Base-by-base conservation (phyloP, 192 early-diverging fungal species). In the Backusella macrospora region DNA sequence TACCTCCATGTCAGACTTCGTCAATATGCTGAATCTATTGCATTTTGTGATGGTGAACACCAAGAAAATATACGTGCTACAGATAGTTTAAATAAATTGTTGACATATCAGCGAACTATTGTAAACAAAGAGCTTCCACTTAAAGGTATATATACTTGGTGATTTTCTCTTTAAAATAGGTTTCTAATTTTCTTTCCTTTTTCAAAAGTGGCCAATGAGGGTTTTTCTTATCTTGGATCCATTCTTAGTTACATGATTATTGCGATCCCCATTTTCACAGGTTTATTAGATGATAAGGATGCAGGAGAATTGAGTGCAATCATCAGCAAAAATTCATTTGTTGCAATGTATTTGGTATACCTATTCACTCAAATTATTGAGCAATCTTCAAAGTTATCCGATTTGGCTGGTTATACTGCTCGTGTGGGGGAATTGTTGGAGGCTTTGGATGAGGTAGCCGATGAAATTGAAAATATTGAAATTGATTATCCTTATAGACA, bases 381-480 rank as follows among this genome's bases (percentile, higher is more conserved):
- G 59, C 88, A 92, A 75, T 80, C 90, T 2, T 85, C 86, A 44
- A 85, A 83, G 72, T 73, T 94, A 70, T 90, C 94, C 0, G 90
- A 95, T 64, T 72, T 96, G 23, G 91, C 92, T 23, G 95, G 96
- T 6, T 96, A 94, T 66, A 88, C 90, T 0, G 84, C 92, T 13
- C 95, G 96, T 81, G 85, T 98, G 6, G 88, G 81, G 14, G 90
- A 95, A 77, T 80, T 98, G 26, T 84, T 94, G 72, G 94, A 96
- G 74, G 86, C 85, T 1, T 62, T 94, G 18, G 88, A 93, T 29
- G 74, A 73, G 0, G 59, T 91, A 18, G 72, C 84, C n/a, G 80
- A 78, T 6, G 80, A 84, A 39, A 66, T 83, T 52, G 83, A 85
- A 63, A 81, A 83, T 71, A 76, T 83, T 67, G 82, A 87, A 13